Conservation (phyloP, 176 grass and related monocot genomes). For the Chrysopogon serrulatus region DNA sequence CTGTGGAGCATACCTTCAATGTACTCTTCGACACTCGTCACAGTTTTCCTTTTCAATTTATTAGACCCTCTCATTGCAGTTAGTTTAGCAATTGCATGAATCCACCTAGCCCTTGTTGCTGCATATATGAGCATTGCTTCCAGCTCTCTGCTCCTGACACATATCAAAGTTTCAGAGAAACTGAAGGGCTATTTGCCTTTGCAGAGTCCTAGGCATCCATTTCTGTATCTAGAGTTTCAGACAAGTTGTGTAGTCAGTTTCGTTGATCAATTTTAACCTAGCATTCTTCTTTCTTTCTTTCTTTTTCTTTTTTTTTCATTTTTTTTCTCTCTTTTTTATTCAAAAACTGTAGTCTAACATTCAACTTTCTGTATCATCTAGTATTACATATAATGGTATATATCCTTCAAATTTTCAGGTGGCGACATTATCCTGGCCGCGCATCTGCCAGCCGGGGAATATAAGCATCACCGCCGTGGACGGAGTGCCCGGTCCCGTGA, state of each 20-base stretch:
- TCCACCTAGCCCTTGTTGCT: not conserved
- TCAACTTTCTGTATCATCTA: not conserved
- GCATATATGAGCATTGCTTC: not conserved
- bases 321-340: no score
- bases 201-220: not conserved
- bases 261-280: not conserved
- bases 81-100: not conserved
- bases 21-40: constrained; percentile 19
- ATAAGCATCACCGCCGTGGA: constrained; percentile 41
- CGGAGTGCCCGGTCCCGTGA: constrained; percentile 42
- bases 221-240: not conserved
- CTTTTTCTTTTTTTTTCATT: no score
- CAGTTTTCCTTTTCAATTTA: not conserved
- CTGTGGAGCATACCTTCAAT: constrained; percentile 61
- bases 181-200: not conserved
- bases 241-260: not conserved
- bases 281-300: not conserved
- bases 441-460: constrained; percentile 39
- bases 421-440: constrained; percentile 31
- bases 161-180: not conserved
- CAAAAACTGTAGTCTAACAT: not conserved
- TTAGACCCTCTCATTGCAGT: not conserved
- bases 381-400: not conserved
- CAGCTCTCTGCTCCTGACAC: not conserved
- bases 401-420: constrained; percentile 31